A percentile compares a stretch with the other conserved stretches of the same genome.
Conservation (phyloP, 2,329 filamentous ascomycete species). For the Aureobasidium sp. region DNA sequence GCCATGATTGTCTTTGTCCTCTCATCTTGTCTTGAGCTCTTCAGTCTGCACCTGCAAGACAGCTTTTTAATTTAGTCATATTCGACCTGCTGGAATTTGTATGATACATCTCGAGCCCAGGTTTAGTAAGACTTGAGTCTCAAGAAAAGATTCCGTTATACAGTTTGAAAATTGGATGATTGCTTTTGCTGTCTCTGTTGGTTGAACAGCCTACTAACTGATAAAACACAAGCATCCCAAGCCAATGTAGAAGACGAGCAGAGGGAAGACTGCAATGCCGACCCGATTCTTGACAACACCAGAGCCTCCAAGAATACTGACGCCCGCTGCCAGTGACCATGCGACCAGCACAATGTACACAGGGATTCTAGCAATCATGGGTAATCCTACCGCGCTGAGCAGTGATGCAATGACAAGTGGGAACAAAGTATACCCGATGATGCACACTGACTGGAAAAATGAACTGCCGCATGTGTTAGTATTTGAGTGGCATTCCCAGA, state of each 20-base stretch:
- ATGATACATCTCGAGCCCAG: background rate
- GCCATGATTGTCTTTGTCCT: constrained; percentile 1
- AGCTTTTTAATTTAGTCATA: background rate
- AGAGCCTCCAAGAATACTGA: constrained; percentile 91
- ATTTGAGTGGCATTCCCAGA: background rate
- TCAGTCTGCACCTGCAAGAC: background rate
- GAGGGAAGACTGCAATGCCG: constrained; percentile 84
- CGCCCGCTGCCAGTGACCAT: constrained; percentile 91
- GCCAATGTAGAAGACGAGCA: constrained; percentile 91
- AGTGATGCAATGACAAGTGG: constrained; percentile 89
- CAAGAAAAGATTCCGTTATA: background rate
- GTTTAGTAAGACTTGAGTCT: background rate
- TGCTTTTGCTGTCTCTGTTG: background rate
- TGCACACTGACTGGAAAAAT: constrained; percentile 94
- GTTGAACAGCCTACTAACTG: constrained; percentile 50
- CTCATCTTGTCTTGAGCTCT: background rate
- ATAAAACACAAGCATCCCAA: constrained; percentile 96
- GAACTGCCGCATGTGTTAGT: constrained; percentile 54
- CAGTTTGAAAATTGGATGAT: background rate
- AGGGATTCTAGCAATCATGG: constrained; percentile 75
- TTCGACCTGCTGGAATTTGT: background rate
- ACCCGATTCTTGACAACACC: constrained; percentile 94
- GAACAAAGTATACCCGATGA: constrained; percentile 97
- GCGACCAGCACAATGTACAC: constrained; percentile 81
- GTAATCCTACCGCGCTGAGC: constrained; percentile 74